These are phyloP conservation scores for Hirsutella rhossiliensis DNA, from an alignment of 2,329 filamentous ascomycete species.

Conservation along the genomic window DNA sequence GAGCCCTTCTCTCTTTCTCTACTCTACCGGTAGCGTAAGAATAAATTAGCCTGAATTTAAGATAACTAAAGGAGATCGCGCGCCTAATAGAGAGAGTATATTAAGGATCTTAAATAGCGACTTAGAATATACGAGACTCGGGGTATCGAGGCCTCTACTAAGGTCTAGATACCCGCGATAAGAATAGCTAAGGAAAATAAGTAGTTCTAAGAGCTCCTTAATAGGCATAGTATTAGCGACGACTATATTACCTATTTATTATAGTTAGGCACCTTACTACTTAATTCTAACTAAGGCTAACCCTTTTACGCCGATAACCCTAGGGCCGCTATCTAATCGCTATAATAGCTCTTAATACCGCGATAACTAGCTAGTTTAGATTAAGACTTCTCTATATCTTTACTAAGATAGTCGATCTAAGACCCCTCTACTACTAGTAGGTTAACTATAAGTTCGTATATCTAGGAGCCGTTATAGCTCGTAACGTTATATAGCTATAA, in stretches of 20 bases:
- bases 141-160: too few relatives aligned
- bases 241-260: too few relatives aligned
- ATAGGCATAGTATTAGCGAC: constrained; percentile 40
- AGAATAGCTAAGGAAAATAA: constrained; percentile 59
- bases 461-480: constrained; percentile 19
- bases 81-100: too few relatives aligned
- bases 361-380: constrained; percentile 20
- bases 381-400: constrained; percentile 14
- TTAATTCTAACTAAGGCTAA: too few relatives aligned
- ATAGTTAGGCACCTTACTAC: too few relatives aligned
- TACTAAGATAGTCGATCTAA: constrained; percentile 18
- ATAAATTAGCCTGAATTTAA: constrained; percentile 36
- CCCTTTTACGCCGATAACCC: constrained; percentile 10
- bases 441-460: constrained; percentile 18
- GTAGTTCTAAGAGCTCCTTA: constrained; percentile 47
- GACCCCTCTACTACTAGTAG: constrained; percentile 20
- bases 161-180: constrained; percentile 55
- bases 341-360: constrained; percentile 25
- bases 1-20: not conserved
- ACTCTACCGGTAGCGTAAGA: constrained; percentile 22
- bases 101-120: too few relatives aligned
- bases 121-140: too few relatives aligned
- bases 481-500: constrained; percentile 11
- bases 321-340: constrained; percentile 15
- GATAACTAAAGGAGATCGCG: too few relatives aligned